phyloP scores from a whole-genome alignment of 306 rosid species.

The Prunus dulcis region DNA sequence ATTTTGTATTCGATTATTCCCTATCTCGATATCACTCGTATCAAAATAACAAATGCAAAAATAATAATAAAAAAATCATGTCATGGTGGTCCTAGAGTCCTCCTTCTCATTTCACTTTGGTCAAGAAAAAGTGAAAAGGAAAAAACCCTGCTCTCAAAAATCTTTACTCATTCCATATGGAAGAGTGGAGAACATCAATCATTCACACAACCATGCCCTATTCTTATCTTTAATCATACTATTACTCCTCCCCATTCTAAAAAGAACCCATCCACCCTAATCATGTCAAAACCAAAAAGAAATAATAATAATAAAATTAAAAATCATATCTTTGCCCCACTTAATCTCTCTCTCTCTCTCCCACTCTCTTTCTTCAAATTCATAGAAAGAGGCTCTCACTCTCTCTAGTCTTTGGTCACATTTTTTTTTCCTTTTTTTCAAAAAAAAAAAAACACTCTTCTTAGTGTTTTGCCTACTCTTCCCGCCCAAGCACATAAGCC shows the following conservation, averaged over 20 bases:
- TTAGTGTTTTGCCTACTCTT: conserved; percentile 14
- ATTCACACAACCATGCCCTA: conserved; percentile 49
- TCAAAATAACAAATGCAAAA: too few species aligned
- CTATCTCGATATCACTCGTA: too few species aligned
- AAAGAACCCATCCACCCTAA: conserved; percentile 23
- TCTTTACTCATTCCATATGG: conserved; percentile 33
- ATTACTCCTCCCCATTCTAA: conserved; percentile 9
- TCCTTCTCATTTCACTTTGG: conserved; percentile 9
- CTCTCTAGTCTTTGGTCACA: conserved; percentile 4
- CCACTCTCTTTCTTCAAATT: neutral
- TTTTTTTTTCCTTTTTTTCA: neutral
- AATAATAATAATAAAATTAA: neutral
- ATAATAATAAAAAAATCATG: too few species aligned
- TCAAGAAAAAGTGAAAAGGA: conserved; percentile 36
- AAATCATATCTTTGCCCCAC: neutral
- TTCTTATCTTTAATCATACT: conserved; percentile 51
- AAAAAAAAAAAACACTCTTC: conserved; percentile 15
- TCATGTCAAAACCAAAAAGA: conserved; percentile 19
- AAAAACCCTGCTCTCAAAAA: conserved; percentile 2
- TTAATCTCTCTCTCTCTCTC: neutral
- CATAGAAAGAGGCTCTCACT: neutral
- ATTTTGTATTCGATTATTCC: too few species aligned
- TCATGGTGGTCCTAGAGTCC: neutral
- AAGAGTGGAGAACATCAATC: conserved; percentile 58
- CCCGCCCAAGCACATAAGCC: conserved; percentile 27